phyloP scores from a whole-genome alignment of 768 basidiomycete genomes.

The Hortiboletus flavorubellus region DNA sequence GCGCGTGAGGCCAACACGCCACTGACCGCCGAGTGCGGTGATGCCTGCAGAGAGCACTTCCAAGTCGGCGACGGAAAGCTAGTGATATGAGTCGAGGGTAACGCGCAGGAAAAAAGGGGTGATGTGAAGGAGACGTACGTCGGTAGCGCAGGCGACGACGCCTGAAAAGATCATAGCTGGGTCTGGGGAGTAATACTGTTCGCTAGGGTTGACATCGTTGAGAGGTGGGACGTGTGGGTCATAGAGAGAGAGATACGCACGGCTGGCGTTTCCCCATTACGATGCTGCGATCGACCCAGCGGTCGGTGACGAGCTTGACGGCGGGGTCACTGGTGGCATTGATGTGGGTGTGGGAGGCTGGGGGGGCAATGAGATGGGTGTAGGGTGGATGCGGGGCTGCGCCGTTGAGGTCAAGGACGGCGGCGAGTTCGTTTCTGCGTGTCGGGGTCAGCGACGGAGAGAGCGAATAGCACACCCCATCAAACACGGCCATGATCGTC shows the following conservation, averaged over 20 bases:
- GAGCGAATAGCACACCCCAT: slow-evolving; percentile 44
- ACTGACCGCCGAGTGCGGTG: slow-evolving; percentile 76
- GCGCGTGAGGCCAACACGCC: slow-evolving; percentile 68
- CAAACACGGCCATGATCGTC: slow-evolving; percentile 35
- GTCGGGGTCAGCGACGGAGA: slow-evolving; percentile 45
- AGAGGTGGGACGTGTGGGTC: background rate
- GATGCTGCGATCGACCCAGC: slow-evolving; percentile 70
- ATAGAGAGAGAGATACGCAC: slow-evolving; percentile 35
- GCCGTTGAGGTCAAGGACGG: slow-evolving; percentile 52
- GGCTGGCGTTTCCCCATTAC: slow-evolving; percentile 55
- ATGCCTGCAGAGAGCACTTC: slow-evolving; percentile 75
- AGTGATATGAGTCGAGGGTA: background rate
- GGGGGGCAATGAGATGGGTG: slow-evolving; percentile 48
- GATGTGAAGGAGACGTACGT: slow-evolving; percentile 40
- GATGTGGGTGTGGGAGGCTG: slow-evolving; percentile 48
- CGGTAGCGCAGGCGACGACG: slow-evolving; percentile 67
- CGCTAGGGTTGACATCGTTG: slow-evolving; percentile 26
- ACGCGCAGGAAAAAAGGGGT: no score
- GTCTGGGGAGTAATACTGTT: slow-evolving; percentile 70
- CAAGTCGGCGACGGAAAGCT: slow-evolving; percentile 63
- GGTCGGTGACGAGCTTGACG: slow-evolving; percentile 38
- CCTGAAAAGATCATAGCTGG: slow-evolving; percentile 81
- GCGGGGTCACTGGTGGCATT: slow-evolving; percentile 36
- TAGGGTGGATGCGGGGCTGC: slow-evolving; percentile 47
- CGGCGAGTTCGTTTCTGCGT: slow-evolving; percentile 42